Percentiles rank a stretch among this genome's conserved stretches.
Conservation (phyloP, 164 flowering plant species). For the Pachysandra terminalis region DNA sequence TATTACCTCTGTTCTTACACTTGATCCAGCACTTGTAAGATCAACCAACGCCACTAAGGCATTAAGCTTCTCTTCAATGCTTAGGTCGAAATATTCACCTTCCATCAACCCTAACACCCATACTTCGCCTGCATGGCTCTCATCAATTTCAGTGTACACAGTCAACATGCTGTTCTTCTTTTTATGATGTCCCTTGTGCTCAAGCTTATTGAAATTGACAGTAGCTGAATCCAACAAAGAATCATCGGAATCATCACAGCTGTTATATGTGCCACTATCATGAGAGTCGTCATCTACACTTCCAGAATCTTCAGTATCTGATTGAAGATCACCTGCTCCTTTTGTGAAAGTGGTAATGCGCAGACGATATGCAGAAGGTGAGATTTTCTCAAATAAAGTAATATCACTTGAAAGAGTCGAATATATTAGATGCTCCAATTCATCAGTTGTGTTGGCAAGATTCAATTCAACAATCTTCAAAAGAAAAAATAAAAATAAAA, state of each 20-base stretch:
- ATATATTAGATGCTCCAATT: conserved; percentile 55
- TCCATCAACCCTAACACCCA: conserved; percentile 91
- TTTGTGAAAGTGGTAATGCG: conserved; percentile 42
- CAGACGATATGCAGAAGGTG: conserved; percentile 69
- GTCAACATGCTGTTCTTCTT: conserved; percentile 25
- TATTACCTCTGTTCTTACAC: conserved; percentile 66
- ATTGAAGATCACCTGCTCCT: conserved; percentile 35
- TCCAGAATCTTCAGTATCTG: conserved; percentile 71
- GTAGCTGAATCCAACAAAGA: conserved; percentile 49
- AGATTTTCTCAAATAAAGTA: conserved; percentile 90
- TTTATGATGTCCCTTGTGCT: conserved; percentile 15
- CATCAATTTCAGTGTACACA: conserved; percentile 74
- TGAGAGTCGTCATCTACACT: conserved; percentile 62
- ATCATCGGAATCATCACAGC: conserved; percentile 35
- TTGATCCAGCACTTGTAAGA: conserved; percentile 64
- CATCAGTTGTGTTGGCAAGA: conserved; percentile 45
- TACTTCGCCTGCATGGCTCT: conserved; percentile 78
- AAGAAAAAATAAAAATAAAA: too few species aligned
- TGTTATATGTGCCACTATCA: conserved; percentile 27
- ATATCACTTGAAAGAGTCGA: conserved; percentile 90
- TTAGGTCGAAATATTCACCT: conserved; percentile 87
- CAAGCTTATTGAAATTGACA: conserved; percentile 17
- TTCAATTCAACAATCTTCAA: conserved; percentile 69
- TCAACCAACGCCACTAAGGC: conserved; percentile 73
- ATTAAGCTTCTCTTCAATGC: conserved; percentile 84